Conservation (phyloP, 495 filamentous ascomycete genomes). For the Aspergillus mulundensis region DNA sequence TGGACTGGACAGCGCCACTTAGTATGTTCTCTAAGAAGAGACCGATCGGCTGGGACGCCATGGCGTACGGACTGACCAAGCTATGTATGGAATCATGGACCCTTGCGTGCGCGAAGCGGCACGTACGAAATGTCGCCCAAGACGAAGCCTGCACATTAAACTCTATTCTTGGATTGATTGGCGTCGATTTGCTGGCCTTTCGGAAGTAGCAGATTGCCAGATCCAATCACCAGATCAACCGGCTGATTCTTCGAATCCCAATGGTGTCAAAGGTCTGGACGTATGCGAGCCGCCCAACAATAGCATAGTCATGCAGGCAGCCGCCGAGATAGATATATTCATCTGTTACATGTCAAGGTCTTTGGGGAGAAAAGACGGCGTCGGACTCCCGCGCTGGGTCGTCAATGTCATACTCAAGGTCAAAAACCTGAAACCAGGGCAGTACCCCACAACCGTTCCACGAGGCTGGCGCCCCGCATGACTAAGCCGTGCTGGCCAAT, state of each 20-base stretch:
- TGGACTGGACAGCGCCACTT: background rate
- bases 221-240: background rate
- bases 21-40: background rate
- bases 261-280: background rate
- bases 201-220: conserved; percentile 6
- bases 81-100: background rate
- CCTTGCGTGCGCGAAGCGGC: conserved; percentile 6
- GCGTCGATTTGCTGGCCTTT: background rate
- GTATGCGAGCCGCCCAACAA: background rate
- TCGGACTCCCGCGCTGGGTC: conserved; percentile 10
- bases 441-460: conserved; percentile 23
- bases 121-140: background rate
- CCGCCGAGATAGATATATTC: background rate
- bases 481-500: background rate
- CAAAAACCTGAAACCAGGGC: conserved; percentile 12
- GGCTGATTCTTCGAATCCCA: background rate
- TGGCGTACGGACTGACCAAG: no score
- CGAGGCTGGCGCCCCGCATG: conserved; percentile 17
- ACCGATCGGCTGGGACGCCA: background rate
- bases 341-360: background rate
- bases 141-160: background rate
- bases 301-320: background rate
- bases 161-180: background rate
- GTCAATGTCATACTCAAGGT: conserved; percentile 5
- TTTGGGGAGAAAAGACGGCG: background rate